Percentiles rank a stretch among this genome's conserved stretches.
Conservation (phyloP, 176 grass and related monocot species). For the Triticum monococcum region DNA sequence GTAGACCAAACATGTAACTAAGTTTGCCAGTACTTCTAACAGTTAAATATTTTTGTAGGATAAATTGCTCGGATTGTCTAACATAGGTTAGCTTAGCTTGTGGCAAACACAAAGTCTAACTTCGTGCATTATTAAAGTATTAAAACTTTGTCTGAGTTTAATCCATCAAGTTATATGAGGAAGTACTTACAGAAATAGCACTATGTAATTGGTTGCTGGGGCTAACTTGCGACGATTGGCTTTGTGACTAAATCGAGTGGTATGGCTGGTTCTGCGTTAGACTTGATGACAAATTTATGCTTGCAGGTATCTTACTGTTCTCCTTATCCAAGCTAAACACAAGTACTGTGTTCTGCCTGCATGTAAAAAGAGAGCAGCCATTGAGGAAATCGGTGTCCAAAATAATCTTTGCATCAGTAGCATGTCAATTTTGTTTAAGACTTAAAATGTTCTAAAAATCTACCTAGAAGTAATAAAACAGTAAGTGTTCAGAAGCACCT, state of each 20-base stretch:
- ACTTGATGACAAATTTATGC: constrained; percentile 2
- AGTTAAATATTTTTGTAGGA: not conserved
- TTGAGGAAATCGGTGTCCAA: constrained; percentile 22
- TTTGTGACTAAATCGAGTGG: not conserved
- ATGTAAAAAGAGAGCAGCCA: constrained; percentile 20
- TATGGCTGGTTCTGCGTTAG: constrained; percentile 3
- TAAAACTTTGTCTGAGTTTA: not conserved
- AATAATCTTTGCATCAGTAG: constrained; percentile 14
- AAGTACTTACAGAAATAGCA: not conserved
- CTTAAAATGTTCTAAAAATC: constrained; percentile 18
- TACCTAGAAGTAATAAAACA: constrained; percentile 4
- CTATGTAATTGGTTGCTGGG: not conserved
- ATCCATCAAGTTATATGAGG: constrained; percentile 3
- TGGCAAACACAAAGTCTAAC: not conserved
- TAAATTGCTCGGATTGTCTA: not conserved
- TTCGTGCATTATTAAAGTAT: not conserved
- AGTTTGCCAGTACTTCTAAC: not conserved
- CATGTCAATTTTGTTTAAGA: constrained; percentile 1
- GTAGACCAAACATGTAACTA: not conserved
- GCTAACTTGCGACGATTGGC: not conserved
- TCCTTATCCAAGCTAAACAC: constrained; percentile 47
- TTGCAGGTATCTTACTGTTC: constrained; percentile 48
- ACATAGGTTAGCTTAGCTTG: not conserved
- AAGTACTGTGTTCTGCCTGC: constrained; percentile 54
- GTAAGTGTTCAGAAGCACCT: constrained; percentile 49